These are phyloP conservation scores for Sphagnum fallax DNA, from an alignment of 228 moss, liverwort and hornwort genomes.

Conservation along the genomic window DNA sequence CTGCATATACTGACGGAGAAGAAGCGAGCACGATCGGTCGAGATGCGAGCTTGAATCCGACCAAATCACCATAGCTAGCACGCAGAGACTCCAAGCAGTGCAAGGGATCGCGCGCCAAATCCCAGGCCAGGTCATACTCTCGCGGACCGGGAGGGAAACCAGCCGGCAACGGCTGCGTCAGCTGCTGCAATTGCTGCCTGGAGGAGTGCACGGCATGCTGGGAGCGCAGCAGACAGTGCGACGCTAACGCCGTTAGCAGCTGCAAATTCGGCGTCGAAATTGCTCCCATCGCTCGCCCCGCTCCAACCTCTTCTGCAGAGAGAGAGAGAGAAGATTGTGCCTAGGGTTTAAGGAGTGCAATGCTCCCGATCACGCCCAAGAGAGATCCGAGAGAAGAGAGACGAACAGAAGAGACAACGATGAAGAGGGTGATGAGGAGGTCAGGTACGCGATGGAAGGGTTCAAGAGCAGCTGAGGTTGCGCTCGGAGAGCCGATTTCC, in stretches of 20 bases:
- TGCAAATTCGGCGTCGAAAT: slow-evolving; percentile 13
- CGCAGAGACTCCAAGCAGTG: slow-evolving; percentile 43
- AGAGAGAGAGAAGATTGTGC: no score
- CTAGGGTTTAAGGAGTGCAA: no score
- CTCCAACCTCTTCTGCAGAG: no score
- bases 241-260: slow-evolving; percentile 24
- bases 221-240: slow-evolving; percentile 20
- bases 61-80: slow-evolving; percentile 44
- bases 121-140: slow-evolving; percentile 44
- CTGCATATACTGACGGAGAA: slow-evolving; percentile 33
- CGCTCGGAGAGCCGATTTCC: slow-evolving; percentile 45
- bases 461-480: slow-evolving; percentile 42
- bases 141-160: slow-evolving; percentile 50
- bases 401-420: not conserved
- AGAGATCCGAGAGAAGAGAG: no score
- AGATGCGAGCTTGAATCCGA: slow-evolving; percentile 53
- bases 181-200: slow-evolving; percentile 17
- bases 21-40: slow-evolving; percentile 55
- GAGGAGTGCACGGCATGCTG: slow-evolving; percentile 12
- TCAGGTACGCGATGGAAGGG: slow-evolving; percentile 73
- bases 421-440: slow-evolving; percentile 13
- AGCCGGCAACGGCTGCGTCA: slow-evolving; percentile 13
- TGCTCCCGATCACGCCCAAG: no score
- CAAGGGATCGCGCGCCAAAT: slow-evolving; percentile 47
- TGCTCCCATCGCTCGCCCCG: slow-evolving; percentile 12